Percentiles rank a stretch among this genome's conserved stretches.
phyloP scores from a whole-genome alignment of 441 rosid genomes.

The Sinapis alba region DNA sequence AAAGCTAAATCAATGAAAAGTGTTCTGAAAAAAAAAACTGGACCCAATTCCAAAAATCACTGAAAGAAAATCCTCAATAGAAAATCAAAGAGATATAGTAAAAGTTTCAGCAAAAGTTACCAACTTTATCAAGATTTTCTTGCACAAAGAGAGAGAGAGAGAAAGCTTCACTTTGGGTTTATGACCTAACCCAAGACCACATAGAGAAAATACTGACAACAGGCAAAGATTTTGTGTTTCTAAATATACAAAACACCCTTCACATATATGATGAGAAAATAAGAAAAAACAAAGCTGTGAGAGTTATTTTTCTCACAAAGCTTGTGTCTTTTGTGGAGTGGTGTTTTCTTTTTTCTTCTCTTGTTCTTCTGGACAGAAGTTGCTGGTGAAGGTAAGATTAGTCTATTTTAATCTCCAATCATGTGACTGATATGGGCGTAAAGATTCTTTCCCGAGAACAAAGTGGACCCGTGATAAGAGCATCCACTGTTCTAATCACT shows the following conservation, averaged over 20 bases:
- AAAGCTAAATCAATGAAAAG: conserved; percentile 4
- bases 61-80: conserved; percentile 17
- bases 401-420: conserved; percentile 22
- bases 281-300: background rate
- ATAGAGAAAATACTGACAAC: conserved; percentile 3
- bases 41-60: conserved; percentile 16
- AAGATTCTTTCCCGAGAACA: conserved; percentile 34
- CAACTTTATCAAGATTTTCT: conserved; percentile 42
- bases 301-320: conserved; percentile 21
- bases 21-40: background rate
- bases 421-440: conserved; percentile 34
- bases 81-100: conserved; percentile 15
- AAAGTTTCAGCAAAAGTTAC: conserved; percentile 33
- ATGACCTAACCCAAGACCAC: conserved; percentile 31
- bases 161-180: conserved; percentile 29
- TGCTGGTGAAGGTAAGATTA: conserved; percentile 26
- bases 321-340: conserved; percentile 21
- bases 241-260: background rate
- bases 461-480: conserved; percentile 45
- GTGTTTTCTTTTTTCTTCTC: conserved; percentile 1
- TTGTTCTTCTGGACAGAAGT: conserved; percentile 23
- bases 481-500: conserved; percentile 38
- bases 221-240: conserved; percentile 9
- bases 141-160: conserved; percentile 12
- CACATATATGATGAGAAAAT: background rate